A percentile compares a stretch with the other conserved stretches of the same genome.
Evolutionary conservation across 805 yeast genomes (phyloP).

Genomic region (Pichia cephalocereana): DNA sequence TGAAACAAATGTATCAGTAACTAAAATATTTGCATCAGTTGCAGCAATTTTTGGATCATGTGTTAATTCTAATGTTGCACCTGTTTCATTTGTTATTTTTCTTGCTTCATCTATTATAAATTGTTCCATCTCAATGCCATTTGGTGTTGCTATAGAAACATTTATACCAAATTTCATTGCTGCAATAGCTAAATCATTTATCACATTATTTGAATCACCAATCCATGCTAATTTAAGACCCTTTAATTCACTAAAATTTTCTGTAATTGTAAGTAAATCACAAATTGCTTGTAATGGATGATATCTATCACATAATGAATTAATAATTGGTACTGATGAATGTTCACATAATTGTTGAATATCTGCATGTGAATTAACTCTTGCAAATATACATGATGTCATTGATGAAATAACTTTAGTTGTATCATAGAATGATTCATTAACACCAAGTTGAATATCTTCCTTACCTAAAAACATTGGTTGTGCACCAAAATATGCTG

Average conservation of each 20-base stretch:
- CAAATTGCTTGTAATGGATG: constrained; percentile 96
- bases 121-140: constrained; percentile 53
- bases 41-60: constrained; percentile 75
- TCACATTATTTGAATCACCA: constrained; percentile 94
- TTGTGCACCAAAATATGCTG: constrained; percentile 84
- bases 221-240: constrained; percentile 85
- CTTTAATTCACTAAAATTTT: constrained; percentile 50
- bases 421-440: constrained; percentile 85
- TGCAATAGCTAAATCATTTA: constrained; percentile 88
- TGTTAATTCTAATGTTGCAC: constrained; percentile 45
- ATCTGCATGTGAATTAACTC: constrained; percentile 80
- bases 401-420: constrained; percentile 85
- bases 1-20: constrained; percentile 95
- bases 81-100: constrained; percentile 41
- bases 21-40: constrained; percentile 66
- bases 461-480: constrained; percentile 96
- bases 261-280: constrained; percentile 80
- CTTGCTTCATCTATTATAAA: constrained; percentile 47
- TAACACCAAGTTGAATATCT: constrained; percentile 94
- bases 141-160: constrained; percentile 79
- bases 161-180: constrained; percentile 75
- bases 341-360: constrained; percentile 68
- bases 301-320: constrained; percentile 84
- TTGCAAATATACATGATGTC: constrained; percentile 96
- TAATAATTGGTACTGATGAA: constrained; percentile 85